Conservation (phyloP, 371 early-diverging fungal species). For the Mortierella sp. region DNA sequence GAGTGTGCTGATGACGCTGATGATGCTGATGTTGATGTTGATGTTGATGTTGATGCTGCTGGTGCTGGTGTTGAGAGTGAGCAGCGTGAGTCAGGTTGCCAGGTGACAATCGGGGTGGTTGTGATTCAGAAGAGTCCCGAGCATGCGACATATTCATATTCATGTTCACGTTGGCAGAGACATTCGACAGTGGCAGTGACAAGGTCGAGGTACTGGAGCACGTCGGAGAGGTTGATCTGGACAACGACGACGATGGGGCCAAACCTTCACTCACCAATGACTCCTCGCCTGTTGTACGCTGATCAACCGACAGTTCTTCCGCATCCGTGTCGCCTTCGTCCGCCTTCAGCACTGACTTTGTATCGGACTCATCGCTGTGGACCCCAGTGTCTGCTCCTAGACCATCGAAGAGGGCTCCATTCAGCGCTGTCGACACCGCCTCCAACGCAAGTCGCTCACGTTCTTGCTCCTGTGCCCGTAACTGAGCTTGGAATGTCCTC, state of each 20-base stretch:
- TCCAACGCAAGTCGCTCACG: conserved; percentile 41
- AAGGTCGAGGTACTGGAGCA: conserved; percentile 36
- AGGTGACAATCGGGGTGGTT: too few species aligned
- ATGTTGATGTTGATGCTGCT: conserved; percentile 5
- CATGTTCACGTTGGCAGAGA: too few species aligned
- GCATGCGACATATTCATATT: too few species aligned
- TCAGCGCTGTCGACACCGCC: conserved; percentile 41
- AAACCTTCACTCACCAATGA: conserved; percentile 24
- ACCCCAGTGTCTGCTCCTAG: conserved; percentile 22
- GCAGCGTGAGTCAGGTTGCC: conserved; percentile 8
- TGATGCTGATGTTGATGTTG: conserved; percentile 7
- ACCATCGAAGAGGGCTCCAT: conserved; percentile 23
- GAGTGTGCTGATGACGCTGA: conserved; percentile 13
- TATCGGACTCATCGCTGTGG: conserved; percentile 37
- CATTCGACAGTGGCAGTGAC: conserved; percentile 35
- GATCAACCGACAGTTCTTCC: conserved; percentile 28
- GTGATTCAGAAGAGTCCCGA: too few species aligned
- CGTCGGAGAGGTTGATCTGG: conserved; percentile 36
- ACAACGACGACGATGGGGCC: conserved; percentile 2
- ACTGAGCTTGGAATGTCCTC: conserved; percentile 14
- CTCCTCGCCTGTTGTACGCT: background rate
- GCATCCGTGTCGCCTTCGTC: conserved; percentile 53
- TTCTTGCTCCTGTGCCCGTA: conserved; percentile 34
- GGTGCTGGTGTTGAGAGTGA: conserved; percentile 8
- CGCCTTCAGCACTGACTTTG: conserved; percentile 47